Evolutionary conservation across 2,329 filamentous ascomycete genomes (phyloP), one percentile per base, ranked within the genome.

Genomic region (Neonectria sp.): DNA sequence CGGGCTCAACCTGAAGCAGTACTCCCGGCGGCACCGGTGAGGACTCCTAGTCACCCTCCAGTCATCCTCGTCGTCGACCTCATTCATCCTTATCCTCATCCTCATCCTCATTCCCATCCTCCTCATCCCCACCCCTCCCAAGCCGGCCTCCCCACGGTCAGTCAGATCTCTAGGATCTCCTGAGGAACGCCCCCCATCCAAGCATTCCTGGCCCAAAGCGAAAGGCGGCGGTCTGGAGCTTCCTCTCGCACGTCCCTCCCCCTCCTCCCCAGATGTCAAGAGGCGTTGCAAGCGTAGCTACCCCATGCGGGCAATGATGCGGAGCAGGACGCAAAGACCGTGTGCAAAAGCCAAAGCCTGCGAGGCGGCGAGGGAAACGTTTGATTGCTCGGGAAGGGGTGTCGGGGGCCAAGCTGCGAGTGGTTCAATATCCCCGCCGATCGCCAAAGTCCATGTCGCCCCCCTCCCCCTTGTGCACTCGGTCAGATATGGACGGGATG

Each of bases 401-500:
- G 71, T 58, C 63, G 48, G 51, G 65, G 62, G 40, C 60, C 31
- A 31, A 33, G 40, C 57, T 63, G 45, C 71, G 15, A 73, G 56
- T 73, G 71, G 70, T 56, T 65, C 68, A 72, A 74, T 74, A 74
- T 74, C 71, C 71, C 71, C 71, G 71, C 69, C 52, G 71, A 73
- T 73, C 71, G 68, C 69, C 71, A 69, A 60, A 46, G 40, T 40
- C 60, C 56, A 56, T 31, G 46, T 52, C 56, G 63, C 61, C 40
- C 55, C 67, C 53, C 56, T 63, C 61, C 40, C 55, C 67, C 53
- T 51, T 70, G 62, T 60, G 60, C 59, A 71, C 68, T 67, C 72
- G 72, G 72, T 74, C 72, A 74, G 72, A 74, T 74, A 74, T 72
- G 70, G 67, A 63, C 70, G 58, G 68, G 31, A 67, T 60, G 63